Conservation (phyloP, 768 basidiomycete genomes). For the Xanthoconium stramineum region DNA sequence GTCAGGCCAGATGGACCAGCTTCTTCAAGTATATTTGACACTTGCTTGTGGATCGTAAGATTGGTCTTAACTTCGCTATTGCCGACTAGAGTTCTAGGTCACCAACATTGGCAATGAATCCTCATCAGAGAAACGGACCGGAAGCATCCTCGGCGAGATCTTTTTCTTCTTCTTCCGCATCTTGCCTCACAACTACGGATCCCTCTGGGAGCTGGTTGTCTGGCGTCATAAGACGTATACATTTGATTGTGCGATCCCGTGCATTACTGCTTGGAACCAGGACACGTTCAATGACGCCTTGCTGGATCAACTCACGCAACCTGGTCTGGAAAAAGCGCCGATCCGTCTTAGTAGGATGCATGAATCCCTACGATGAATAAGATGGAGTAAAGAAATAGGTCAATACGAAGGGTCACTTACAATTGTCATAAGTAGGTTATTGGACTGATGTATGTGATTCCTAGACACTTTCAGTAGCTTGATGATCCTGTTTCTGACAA, state of each 20-base stretch:
- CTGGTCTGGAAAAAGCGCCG: constrained; percentile 80
- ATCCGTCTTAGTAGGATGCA: constrained; percentile 69
- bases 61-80: constrained; percentile 52
- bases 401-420: constrained; percentile 40
- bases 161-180: constrained; percentile 42
- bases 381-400: constrained; percentile 1
- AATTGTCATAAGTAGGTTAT: constrained; percentile 73
- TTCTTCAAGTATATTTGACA: constrained; percentile 68
- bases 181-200: constrained; percentile 34
- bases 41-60: constrained; percentile 73
- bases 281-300: constrained; percentile 74
- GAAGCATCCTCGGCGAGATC: constrained; percentile 30
- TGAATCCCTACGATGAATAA: constrained; percentile 55
- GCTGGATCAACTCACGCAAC: constrained; percentile 67
- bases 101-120: not conserved
- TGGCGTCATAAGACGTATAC: constrained; percentile 60
- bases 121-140: constrained; percentile 25
- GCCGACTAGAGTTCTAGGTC: constrained; percentile 22
- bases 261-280: constrained; percentile 59
- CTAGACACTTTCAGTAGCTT: constrained; percentile 69
- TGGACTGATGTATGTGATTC: constrained; percentile 67
- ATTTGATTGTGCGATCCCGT: constrained; percentile 49
- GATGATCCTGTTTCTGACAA: constrained; percentile 68
- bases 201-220: constrained; percentile 36
- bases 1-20: constrained; percentile 70